Conservation (phyloP, 192 early-diverging fungal species). For the Pilaira anomala region DNA sequence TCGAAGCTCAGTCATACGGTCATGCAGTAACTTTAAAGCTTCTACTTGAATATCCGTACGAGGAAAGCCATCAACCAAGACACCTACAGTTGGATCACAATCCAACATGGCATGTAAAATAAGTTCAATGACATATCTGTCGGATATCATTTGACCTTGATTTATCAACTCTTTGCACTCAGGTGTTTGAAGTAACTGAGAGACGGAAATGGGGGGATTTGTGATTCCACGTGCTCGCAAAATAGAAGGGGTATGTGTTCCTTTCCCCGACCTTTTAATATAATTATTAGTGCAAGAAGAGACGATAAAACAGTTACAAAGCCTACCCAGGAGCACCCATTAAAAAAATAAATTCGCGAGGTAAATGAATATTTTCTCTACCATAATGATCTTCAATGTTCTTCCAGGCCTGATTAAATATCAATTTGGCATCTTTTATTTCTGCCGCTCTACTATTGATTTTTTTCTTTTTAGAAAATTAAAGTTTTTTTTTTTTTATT, state of each 20-base stretch:
- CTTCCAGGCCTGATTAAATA: constrained; percentile 60
- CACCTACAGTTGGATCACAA: constrained; percentile 50
- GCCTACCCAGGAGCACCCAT: constrained; percentile 55
- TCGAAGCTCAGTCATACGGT: constrained; percentile 53
- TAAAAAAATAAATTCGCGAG: constrained; percentile 55
- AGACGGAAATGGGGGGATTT: constrained; percentile 55
- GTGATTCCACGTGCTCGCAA: constrained; percentile 54
- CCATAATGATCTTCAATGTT: constrained; percentile 53
- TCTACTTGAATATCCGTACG: constrained; percentile 59
- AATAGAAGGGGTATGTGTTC: constrained; percentile 55
- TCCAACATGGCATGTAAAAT: constrained; percentile 49
- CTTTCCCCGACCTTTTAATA: constrained; percentile 48
- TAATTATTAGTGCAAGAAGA: not conserved
- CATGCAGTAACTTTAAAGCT: constrained; percentile 50
- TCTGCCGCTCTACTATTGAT: constrained; percentile 27
- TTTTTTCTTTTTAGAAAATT: not conserved
- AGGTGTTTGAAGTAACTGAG: constrained; percentile 47
- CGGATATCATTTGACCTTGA: constrained; percentile 54
- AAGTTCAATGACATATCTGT: constrained; percentile 52
- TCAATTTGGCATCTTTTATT: constrained; percentile 59
- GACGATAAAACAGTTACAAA: not conserved
- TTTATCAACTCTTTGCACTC: constrained; percentile 58
- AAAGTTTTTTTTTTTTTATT: no score
- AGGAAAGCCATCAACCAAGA: constrained; percentile 55
- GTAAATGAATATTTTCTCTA: constrained; percentile 48